These are phyloP conservation scores for Zygoascus sp. DNA, from an alignment of 1,139 yeast genomes.

Conservation along the genomic window DNA sequence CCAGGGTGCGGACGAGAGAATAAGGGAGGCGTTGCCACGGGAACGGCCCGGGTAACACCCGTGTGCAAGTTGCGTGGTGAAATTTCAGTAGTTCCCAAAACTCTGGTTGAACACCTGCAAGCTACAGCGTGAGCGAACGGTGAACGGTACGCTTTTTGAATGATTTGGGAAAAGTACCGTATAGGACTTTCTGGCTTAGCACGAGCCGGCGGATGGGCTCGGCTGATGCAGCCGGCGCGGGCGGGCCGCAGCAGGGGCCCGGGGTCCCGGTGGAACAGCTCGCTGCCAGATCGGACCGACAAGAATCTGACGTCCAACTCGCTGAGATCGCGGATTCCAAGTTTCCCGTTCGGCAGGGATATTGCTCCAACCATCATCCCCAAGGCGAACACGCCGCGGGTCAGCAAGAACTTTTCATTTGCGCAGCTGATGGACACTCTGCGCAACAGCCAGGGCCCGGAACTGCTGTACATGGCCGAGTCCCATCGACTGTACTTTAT, in stretches of 20 bases:
- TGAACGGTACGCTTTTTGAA: no score
- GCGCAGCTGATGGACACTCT: conserved; percentile 62
- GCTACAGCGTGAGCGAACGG: neutral
- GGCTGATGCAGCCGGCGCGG: no score
- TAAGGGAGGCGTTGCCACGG: no score
- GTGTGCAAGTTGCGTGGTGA: no score
- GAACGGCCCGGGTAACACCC: no score
- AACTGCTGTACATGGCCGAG: conserved; percentile 76
- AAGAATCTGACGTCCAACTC: conserved; percentile 30
- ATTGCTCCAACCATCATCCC: conserved; percentile 66
- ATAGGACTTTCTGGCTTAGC: no score
- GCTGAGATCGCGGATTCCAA: conserved; percentile 38
- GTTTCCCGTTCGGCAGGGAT: conserved; percentile 64
- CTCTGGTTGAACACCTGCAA: no score
- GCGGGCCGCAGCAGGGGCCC: no score
- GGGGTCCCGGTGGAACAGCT: conserved; percentile 12
- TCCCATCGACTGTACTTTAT: conserved; percentile 74
- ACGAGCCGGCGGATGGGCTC: no score
- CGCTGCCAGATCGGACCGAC: conserved; percentile 28
- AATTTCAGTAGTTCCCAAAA: no score
- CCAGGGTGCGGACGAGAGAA: no score
- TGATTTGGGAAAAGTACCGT: neutral
- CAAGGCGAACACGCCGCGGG: conserved; percentile 49
- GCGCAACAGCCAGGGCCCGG: conserved; percentile 56
- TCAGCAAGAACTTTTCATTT: conserved; percentile 54